phyloP scores from a whole-genome alignment of 768 basidiomycete genomes.

The Epithele typhae region DNA sequence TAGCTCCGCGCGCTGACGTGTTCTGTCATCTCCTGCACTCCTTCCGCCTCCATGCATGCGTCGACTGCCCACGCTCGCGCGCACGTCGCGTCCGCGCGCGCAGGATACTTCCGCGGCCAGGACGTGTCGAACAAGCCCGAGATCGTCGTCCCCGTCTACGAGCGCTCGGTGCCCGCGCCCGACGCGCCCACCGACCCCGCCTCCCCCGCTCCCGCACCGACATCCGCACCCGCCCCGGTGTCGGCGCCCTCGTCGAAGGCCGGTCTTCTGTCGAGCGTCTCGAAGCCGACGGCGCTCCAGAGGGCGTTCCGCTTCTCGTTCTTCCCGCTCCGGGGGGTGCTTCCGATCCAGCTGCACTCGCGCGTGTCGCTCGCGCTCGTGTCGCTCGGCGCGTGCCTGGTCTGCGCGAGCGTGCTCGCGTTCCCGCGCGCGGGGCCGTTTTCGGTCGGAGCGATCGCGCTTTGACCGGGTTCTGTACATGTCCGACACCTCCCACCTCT shows the following conservation, averaged over 20 bases:
- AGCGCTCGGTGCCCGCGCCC: not conserved
- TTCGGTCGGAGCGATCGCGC: too few species aligned
- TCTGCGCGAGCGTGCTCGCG: not conserved
- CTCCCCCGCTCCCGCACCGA: not conserved
- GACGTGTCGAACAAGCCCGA: not conserved
- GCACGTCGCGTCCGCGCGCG: too few species aligned
- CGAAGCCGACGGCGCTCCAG: not conserved
- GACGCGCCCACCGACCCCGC: not conserved
- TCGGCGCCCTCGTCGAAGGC: too few species aligned
- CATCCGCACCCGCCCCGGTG: not conserved
- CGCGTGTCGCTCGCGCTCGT: not conserved
- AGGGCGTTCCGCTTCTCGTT: not conserved
- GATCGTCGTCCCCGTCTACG: slow-evolving; percentile 4
- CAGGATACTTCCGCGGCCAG: slow-evolving; percentile 6
- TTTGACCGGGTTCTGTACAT: too few species aligned
- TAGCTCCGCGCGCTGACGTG: not conserved
- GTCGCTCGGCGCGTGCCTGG: not conserved
- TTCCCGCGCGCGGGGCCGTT: not conserved
- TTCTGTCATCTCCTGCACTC: too few species aligned
- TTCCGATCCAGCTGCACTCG: not conserved
- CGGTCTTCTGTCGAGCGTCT: not conserved
- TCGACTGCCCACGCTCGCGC: too few species aligned
- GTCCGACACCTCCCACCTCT: too few species aligned
- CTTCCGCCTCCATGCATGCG: too few species aligned
- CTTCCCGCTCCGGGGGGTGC: too few species aligned